A percentile compares a stretch with the other conserved stretches of the same genome.
phyloP scores from a whole-genome alignment of 2,329 filamentous ascomycete genomes.

The Botrytis medusae region DNA sequence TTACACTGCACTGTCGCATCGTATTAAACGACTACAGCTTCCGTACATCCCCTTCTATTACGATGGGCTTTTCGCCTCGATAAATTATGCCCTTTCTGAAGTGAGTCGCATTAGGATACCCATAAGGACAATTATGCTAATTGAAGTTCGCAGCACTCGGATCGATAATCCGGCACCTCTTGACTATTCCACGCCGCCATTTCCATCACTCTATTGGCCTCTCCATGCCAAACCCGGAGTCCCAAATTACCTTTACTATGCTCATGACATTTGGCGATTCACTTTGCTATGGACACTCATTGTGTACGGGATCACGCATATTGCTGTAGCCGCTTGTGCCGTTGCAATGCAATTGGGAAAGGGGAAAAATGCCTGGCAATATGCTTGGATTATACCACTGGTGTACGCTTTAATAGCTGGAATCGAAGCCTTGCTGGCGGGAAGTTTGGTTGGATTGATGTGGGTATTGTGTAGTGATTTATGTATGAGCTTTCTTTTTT shows the following conservation, averaged over 20 bases:
- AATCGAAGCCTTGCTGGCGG: constrained; percentile 63
- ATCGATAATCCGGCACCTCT: constrained; percentile 35
- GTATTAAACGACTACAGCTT: not conserved
- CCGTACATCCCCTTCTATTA: not conserved
- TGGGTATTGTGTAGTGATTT: constrained; percentile 43
- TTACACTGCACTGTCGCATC: constrained; percentile 9
- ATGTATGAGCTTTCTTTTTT: not conserved
- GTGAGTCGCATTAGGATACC: constrained; percentile 21
- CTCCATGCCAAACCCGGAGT: constrained; percentile 46
- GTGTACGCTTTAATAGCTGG: constrained; percentile 60
- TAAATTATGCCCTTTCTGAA: constrained; percentile 27
- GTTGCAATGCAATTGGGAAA: constrained; percentile 55
- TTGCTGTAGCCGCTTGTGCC: constrained; percentile 57
- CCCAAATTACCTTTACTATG: constrained; percentile 55
- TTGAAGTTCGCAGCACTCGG: constrained; percentile 30
- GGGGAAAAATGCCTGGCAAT: constrained; percentile 39
- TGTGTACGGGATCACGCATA: constrained; percentile 61
- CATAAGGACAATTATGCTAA: not conserved
- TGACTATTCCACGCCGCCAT: constrained; percentile 61
- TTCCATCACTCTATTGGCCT: constrained; percentile 70
- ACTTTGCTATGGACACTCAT: constrained; percentile 69
- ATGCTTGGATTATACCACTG: constrained; percentile 58
- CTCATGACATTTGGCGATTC: constrained; percentile 65
- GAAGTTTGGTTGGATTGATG: constrained; percentile 66
- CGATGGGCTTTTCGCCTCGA: not conserved